phyloP scores from a whole-genome alignment of 768 basidiomycete genomes.

The Agaricus blazei region DNA sequence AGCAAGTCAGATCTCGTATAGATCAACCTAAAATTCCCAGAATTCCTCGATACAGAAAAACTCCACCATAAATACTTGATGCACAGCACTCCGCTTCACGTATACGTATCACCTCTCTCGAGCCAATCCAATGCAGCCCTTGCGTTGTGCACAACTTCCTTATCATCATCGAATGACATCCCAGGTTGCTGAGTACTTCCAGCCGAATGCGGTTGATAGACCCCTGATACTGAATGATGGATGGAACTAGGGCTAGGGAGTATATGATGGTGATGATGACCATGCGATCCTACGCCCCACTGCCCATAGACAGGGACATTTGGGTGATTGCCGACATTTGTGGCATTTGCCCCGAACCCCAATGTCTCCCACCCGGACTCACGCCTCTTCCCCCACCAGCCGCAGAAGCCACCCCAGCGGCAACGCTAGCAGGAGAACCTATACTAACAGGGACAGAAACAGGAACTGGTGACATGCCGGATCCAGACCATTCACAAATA shows the following conservation, averaged over 20 bases:
- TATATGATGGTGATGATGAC: slow-evolving; percentile 7
- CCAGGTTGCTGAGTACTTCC: slow-evolving; percentile 20
- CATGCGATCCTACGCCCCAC: slow-evolving; percentile 1
- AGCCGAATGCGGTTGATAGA: slow-evolving; percentile 10
- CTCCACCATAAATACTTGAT: too few species aligned
- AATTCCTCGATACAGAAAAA: too few species aligned
- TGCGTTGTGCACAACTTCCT: slow-evolving; percentile 53
- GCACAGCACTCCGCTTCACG: neutral
- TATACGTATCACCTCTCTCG: slow-evolving; percentile 13
- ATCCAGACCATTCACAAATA: slow-evolving; percentile 35
- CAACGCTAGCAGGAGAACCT: slow-evolving; percentile 12
- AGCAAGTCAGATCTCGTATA: too few species aligned
- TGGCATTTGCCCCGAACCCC: slow-evolving; percentile 5
- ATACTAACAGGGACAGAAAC: neutral
- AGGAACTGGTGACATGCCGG: slow-evolving; percentile 11
- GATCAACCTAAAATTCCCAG: too few species aligned
- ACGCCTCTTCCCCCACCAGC: slow-evolving; percentile 13
- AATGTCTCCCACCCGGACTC: slow-evolving; percentile 21
- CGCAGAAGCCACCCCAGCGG: neutral
- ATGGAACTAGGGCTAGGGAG: neutral
- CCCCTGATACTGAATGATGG: slow-evolving; percentile 7
- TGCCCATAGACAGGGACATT: neutral
- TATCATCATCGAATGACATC: slow-evolving; percentile 51
- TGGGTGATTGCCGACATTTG: slow-evolving; percentile 2
- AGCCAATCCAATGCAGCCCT: slow-evolving; percentile 22